phyloP scores from a whole-genome alignment of 73 alveolate genomes.

The Paramecium octaurelia region DNA sequence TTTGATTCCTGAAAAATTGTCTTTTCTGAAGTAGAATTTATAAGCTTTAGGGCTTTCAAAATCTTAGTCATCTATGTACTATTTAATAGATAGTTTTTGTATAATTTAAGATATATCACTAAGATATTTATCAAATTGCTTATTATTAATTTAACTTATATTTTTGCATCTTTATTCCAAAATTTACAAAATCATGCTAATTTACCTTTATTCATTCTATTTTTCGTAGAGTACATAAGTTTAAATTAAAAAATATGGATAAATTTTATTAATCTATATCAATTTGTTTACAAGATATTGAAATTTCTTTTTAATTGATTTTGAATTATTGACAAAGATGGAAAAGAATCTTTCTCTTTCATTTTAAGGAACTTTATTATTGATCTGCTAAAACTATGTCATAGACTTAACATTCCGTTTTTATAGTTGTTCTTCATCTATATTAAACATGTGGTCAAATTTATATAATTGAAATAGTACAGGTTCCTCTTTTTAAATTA shows the following conservation, averaged over 20 bases:
- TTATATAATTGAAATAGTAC: not conserved
- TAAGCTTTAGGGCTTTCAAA: not conserved
- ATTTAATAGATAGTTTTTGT: not conserved
- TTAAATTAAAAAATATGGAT: not conserved
- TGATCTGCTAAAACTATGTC: not conserved
- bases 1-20: not conserved
- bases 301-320: not conserved
- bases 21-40: not conserved
- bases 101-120: not conserved
- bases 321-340: not conserved
- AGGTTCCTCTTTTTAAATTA: not conserved
- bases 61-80: not conserved
- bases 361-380: not conserved
- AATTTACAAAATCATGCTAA: not conserved
- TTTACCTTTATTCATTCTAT: not conserved
- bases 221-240: not conserved
- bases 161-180: not conserved
- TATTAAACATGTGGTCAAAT: not conserved
- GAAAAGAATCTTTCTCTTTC: not conserved
- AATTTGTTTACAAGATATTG: not conserved
- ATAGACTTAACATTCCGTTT: not conserved
- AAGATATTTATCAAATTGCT: not conserved
- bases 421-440: not conserved
- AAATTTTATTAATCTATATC: not conserved
- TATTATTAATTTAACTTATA: not conserved